These are phyloP conservation scores for Termitomyces bulborhizus DNA, from an alignment of 768 basidiomycete species.

Conservation along the genomic window DNA sequence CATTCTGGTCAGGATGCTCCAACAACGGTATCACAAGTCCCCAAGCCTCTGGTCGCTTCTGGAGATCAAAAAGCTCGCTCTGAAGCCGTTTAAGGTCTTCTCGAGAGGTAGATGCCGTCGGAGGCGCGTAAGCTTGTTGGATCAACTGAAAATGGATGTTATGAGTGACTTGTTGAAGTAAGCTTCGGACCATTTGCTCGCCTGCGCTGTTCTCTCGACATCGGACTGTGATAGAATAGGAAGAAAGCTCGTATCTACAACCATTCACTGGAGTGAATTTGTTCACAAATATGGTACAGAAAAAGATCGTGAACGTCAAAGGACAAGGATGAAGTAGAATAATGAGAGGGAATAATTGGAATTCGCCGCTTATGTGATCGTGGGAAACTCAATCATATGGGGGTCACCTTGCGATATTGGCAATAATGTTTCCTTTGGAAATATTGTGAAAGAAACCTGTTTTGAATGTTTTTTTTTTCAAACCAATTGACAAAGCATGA, in stretches of 20 bases:
- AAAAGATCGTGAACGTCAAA: background rate
- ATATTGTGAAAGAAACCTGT: no score
- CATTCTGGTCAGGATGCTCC: slow-evolving; percentile 66
- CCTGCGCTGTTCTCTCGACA: slow-evolving; percentile 54
- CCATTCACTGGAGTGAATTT: slow-evolving; percentile 8
- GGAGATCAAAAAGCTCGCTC: slow-evolving; percentile 69
- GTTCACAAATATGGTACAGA: background rate
- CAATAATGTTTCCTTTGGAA: no score
- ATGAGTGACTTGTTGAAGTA: slow-evolving; percentile 1
- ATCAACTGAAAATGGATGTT: slow-evolving; percentile 46
- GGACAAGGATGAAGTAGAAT: background rate
- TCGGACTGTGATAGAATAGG: slow-evolving; percentile 47
- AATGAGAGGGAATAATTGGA: background rate
- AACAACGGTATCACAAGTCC: slow-evolving; percentile 76
- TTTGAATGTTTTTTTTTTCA: no score
- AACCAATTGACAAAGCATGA: no score
- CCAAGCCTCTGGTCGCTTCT: slow-evolving; percentile 77
- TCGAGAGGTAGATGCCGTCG: slow-evolving; percentile 38
- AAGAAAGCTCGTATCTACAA: slow-evolving; percentile 37
- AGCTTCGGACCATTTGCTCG: slow-evolving; percentile 20
- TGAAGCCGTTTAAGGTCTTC: slow-evolving; percentile 61
- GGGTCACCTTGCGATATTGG: no score
- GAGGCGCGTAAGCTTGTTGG: slow-evolving; percentile 57
- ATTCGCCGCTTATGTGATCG: background rate
- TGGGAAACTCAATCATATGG: background rate